Base-by-base conservation (phyloP, 306 rosid species). In the Rubus parviflorus region DNA sequence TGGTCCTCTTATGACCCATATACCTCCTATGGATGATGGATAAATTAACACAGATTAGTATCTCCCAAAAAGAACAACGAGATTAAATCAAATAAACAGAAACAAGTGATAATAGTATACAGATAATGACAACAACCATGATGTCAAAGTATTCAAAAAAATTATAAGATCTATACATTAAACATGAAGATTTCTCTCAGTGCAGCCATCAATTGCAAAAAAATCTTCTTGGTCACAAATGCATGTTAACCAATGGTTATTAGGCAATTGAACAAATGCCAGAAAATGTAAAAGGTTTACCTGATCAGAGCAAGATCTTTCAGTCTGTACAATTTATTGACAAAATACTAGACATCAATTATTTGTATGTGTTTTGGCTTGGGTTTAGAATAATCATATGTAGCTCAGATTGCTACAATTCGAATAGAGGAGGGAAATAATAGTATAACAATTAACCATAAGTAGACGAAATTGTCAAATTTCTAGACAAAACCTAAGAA, bases 1-100 rank as follows among this genome's bases (percentile, higher is more conserved):
- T 89, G 81, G 99, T 96, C 88, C 99, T 92, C 85, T 87, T 92
- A 84, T 96, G 99, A 83, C 98, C 97, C 93, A 91, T 88, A 47
- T 92, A 92, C 87, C 99, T 91, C 98, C 99, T 95, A 79, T 64
- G 49, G 68, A 45, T 6, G n/a, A 83, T 47, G 66, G 3, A 61
- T 30, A 62, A 37, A 64, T 67, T 70, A 57, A 60, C 8, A 23
- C 35, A 15, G 22, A 8, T 64, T 64, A 64, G 47, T 15, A 63
- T 9, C 15, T 68, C 48, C 48, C 30, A 57, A 43, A 63, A 41
- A 38, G 23, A 37, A 6, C 5, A 35, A 63, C 37, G 5, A 3
- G 1, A 43, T 42, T 57, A 8, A 54, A 72, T 54, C 4, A 54
- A 73, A 56, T 41, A 72, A 22, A 40, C 52, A 22, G 37, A 42